Percentiles rank a stretch among this genome's conserved stretches.
These are phyloP conservation scores for Gilbertella persicaria DNA, from an alignment of 371 early-diverging fungal genomes.

Conservation along the genomic window DNA sequence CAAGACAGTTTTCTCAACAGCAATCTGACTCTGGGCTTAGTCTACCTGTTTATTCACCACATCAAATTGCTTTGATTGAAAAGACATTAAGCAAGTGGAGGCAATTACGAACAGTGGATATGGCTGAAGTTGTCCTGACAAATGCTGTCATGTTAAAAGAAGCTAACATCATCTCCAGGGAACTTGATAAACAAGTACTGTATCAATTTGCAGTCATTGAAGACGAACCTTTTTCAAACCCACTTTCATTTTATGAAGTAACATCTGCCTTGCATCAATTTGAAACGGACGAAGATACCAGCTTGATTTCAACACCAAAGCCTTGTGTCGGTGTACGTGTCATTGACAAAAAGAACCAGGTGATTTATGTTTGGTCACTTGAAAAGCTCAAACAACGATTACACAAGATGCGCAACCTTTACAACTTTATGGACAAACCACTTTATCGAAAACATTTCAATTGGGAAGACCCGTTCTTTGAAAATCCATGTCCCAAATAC, in stretches of 20 bases:
- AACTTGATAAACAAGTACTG: slow-evolving; percentile 73
- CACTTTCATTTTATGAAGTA: slow-evolving; percentile 65
- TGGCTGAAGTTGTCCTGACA: slow-evolving; percentile 73
- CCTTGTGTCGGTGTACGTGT: slow-evolving; percentile 73
- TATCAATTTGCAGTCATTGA: slow-evolving; percentile 83
- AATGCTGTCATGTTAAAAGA: slow-evolving; percentile 80
- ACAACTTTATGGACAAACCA: slow-evolving; percentile 74
- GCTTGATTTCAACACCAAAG: slow-evolving; percentile 48
- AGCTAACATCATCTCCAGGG: slow-evolving; percentile 84
- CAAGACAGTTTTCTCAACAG: slow-evolving; percentile 44
- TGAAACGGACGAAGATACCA: slow-evolving; percentile 58
- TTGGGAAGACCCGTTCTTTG: slow-evolving; percentile 78
- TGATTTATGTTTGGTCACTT: slow-evolving; percentile 77
- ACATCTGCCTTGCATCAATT: slow-evolving; percentile 57
- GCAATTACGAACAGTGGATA: slow-evolving; percentile 63
- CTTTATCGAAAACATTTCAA: slow-evolving; percentile 74
- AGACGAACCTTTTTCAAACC: slow-evolving; percentile 52
- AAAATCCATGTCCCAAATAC: slow-evolving; percentile 63
- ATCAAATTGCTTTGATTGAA: slow-evolving; percentile 52
- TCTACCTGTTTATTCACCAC: slow-evolving; percentile 34
- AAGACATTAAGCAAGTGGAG: slow-evolving; percentile 63
- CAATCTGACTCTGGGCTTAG: slow-evolving; percentile 30
- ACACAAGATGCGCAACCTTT: slow-evolving; percentile 77
- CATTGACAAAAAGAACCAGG: slow-evolving; percentile 70
- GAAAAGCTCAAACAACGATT: slow-evolving; percentile 67